Base-by-base conservation (phyloP, 2,329 filamentous ascomycete genomes). In the Colletotrichum abscissum region DNA sequence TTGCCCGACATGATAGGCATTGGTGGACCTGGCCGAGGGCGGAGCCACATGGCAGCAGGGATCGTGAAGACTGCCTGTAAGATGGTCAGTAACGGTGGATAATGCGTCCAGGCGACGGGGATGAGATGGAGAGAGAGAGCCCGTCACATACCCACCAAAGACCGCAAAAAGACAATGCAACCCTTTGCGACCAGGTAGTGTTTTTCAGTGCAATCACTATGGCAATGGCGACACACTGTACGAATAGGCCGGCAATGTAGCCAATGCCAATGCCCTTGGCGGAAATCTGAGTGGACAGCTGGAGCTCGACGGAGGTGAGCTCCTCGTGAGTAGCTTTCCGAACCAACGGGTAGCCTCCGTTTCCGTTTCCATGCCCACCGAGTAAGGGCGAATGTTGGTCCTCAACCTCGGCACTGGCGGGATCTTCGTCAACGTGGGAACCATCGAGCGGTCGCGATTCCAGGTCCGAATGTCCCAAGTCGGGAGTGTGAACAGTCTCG, bases 241-340 rank as follows among this genome's bases (percentile, higher is more conserved):
- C 87, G 71, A 97, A 90, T 0, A 98, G 88, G 0, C 94, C 95
- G 1, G 95, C 95, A 49, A 93, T 91, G 80, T 99, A 99, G 14
- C 97, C 97, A 74, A 98, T 97, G 0, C 95, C 96, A 66, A 98
- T 96, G 12, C 97, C 97, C 78, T 93, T 93, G 2, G 95, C 94
- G 0, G 96, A 98, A 75, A 99, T 97, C 77, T 93, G 92, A 1
- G 95, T 98, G 0, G 95, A 98, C 8, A 98, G 86, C 74, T 91
- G 89, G 75, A 98, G 89, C 80, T 96, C 94, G 57, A 87, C 79
- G 76, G 90, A 86, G 78, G 95, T 88, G 55, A 88, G 81, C 77
- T 90, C 86, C 69, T 86, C 81, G 73, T 85, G 82, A 2, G 84
- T 86, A 30, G 83, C 82, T 11, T 81, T 78, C 11, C 81, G 83